Percentiles rank a stretch among this genome's conserved stretches.
Evolutionary conservation across 2,329 filamentous ascomycete genomes (phyloP).

Genomic region (Aureobasidium melanogenum): DNA sequence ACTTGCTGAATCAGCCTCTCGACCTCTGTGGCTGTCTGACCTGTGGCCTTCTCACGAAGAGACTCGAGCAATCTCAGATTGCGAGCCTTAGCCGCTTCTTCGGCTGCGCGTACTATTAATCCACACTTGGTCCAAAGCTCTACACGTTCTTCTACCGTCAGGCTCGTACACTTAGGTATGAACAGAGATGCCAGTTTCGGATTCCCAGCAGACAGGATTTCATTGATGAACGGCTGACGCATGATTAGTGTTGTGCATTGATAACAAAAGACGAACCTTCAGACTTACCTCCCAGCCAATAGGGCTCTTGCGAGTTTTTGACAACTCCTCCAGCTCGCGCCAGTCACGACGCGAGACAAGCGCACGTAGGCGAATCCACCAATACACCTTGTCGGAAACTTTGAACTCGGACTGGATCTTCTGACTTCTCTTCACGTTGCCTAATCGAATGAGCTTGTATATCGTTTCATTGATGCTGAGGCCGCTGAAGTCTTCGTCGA

Average conservation of each 20-base stretch:
- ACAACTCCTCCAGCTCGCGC: slow-evolving; percentile 82
- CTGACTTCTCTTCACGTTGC: slow-evolving; percentile 74
- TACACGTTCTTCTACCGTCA: slow-evolving; percentile 61
- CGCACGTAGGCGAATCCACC: slow-evolving; percentile 79
- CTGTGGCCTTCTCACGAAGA: slow-evolving; percentile 64
- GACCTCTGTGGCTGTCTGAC: slow-evolving; percentile 65
- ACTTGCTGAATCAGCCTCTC: slow-evolving; percentile 61
- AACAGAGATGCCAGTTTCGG: slow-evolving; percentile 75
- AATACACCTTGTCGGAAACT: slow-evolving; percentile 79
- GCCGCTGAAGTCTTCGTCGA: slow-evolving; percentile 60
- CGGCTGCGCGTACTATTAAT: slow-evolving; percentile 76
- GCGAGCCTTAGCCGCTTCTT: slow-evolving; percentile 78
- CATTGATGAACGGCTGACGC: slow-evolving; percentile 79
- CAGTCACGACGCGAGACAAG: slow-evolving; percentile 86
- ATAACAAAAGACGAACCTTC: background rate
- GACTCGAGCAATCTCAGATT: slow-evolving; percentile 67
- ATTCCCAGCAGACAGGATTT: slow-evolving; percentile 81
- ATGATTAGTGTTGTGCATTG: slow-evolving; percentile 11
- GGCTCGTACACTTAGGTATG: slow-evolving; percentile 72
- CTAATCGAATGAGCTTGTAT: slow-evolving; percentile 74
- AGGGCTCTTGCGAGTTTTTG: slow-evolving; percentile 69
- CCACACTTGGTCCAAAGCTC: slow-evolving; percentile 97
- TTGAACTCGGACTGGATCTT: slow-evolving; percentile 90
- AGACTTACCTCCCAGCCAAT: slow-evolving; percentile 87
- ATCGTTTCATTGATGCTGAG: slow-evolving; percentile 86